Conservation (phyloP, 2,329 filamentous ascomycete genomes). For the Hirsutella rhossiliensis region DNA sequence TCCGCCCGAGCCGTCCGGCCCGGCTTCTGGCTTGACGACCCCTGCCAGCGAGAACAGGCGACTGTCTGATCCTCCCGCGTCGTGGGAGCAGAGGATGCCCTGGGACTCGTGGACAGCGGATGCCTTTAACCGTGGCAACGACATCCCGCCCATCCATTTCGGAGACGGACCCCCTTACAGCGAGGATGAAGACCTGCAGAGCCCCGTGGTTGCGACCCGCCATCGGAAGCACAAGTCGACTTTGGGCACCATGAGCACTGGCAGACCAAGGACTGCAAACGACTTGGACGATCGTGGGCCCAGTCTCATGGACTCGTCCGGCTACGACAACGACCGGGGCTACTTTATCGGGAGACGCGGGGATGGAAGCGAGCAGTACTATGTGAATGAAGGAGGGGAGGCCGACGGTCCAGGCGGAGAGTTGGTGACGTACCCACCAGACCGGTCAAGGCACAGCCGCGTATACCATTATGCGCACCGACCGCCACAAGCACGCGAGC, state of each 20-base stretch:
- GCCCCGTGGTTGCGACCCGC: conserved; percentile 73
- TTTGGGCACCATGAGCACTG: conserved; percentile 31
- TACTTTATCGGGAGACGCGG: conserved; percentile 54
- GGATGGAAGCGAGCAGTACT: conserved; percentile 65
- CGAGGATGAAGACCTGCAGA: conserved; percentile 90
- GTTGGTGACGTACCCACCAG: conserved; percentile 64
- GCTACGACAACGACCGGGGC: conserved; percentile 49
- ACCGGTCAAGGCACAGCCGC: conserved; percentile 46
- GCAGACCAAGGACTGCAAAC: conserved; percentile 33
- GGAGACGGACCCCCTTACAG: conserved; percentile 86
- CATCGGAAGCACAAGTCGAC: conserved; percentile 79
- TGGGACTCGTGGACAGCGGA: conserved; percentile 45
- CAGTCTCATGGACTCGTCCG: conserved; percentile 32
- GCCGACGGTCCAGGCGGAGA: conserved; percentile 68
- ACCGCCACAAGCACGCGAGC: conserved; percentile 33
- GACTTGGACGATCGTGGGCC: conserved; percentile 26
- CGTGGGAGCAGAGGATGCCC: conserved; percentile 58
- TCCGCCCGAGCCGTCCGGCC: conserved; percentile 57
- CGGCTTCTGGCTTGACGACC: conserved; percentile 71
- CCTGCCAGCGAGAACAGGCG: conserved; percentile 69
- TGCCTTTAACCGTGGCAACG: conserved; percentile 49
- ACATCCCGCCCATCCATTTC: conserved; percentile 72
- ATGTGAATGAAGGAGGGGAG: conserved; percentile 57
- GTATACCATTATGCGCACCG: conserved; percentile 30
- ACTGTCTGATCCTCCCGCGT: conserved; percentile 68